Base-by-base conservation (phyloP, 352 stramenopile genomes). In the Phytopythium sindhum region DNA sequence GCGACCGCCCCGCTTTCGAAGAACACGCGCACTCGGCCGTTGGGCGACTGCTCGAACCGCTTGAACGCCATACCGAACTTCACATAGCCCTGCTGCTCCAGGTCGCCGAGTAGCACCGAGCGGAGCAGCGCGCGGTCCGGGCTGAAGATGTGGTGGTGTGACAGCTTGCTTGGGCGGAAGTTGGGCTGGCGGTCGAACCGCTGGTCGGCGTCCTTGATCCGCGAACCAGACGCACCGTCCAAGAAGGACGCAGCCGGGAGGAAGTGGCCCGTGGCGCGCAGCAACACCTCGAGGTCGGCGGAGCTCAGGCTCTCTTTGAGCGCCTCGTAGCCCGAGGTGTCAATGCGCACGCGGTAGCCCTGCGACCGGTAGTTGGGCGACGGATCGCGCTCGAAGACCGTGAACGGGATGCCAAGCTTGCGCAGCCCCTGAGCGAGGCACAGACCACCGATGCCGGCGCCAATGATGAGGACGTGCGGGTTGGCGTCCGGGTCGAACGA, bases 401-500 rank as follows among this genome's bases (percentile, higher is more conserved):
- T 90, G 68, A 90, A 88, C 1, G 77, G 78, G 55, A 90, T 86
- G 50, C 77, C 78, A 28, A 74, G 28, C 45, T 86, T 86, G 50
- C 78, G 77, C 48, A 90, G 73, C 0, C 78, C 81, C 60, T 90
- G 78, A 0, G 81, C 81, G 28, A 90, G 70, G 50, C 81, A 90
- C 4, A 90, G 63, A 0, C 81, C 81, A 9, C 81, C 81, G 42
- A 90, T 84, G 10, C 81, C 81, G 8, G 63, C 81, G 12, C 81
- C 81, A 17, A 88, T 62, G 54, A 84, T 81, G 33, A 84, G 55
- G 39, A 84, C 73, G 26, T 78, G 75, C 11, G 68, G 70, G 39
- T 42, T 56, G 31, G 70, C 65, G 50, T 75, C 64, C 44, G 24
- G 39, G 28, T 39, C 37, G 37, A 33, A 33, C 35, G 54, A 48